Base-by-base conservation (phyloP, 2,329 filamentous ascomycete species). In the Nemania sp. region DNA sequence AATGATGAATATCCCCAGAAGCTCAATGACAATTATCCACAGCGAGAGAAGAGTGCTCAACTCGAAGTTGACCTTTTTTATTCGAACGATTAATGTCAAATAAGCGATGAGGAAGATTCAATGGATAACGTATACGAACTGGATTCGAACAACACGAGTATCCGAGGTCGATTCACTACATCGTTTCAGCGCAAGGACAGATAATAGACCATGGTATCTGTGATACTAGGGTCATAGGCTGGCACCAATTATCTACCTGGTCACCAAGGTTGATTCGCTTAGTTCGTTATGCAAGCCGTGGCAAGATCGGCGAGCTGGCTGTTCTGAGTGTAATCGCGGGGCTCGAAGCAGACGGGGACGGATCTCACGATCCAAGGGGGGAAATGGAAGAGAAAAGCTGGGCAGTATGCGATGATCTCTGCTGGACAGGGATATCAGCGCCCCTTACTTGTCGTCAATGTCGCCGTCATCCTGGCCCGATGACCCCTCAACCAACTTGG, bases 11-110 rank as follows among this genome's bases (percentile, higher is more conserved):
- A 67, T 43, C 59, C 57, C 57, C 39, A 69, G 65, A 66, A 68
- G 63, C 69, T 77, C 77, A 72, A 77, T 73, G 74, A 81, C 76
- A 77, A 78, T 76, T 77, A 77, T 75, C 65, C 58, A 74, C 67
- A 71, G 76, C 72, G 71, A 77, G 74, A 69, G 72, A 69, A 70
- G 52, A 63, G 60, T 49, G 62, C 63, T 69, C 71, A 70, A 69
- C 71, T 74, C 66, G 70, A 74, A 43, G 72, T 70, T 72, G 72
- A 61, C 56, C 54, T 65, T 66, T 69, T 63, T 29, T 68, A 64
- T 65, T 70, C 67, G 67, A 68, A 53, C 59, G 50, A 65, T 61
- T 25, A 68, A 68, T 67, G 65, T 67, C 62, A 59, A 67, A 64
- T 62, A 67, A 68, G 70, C 67, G 52, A 64, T 42, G 60, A 67